phyloP scores from a whole-genome alignment of 2,329 filamentous ascomycete species.

The Botrytis medusae region DNA sequence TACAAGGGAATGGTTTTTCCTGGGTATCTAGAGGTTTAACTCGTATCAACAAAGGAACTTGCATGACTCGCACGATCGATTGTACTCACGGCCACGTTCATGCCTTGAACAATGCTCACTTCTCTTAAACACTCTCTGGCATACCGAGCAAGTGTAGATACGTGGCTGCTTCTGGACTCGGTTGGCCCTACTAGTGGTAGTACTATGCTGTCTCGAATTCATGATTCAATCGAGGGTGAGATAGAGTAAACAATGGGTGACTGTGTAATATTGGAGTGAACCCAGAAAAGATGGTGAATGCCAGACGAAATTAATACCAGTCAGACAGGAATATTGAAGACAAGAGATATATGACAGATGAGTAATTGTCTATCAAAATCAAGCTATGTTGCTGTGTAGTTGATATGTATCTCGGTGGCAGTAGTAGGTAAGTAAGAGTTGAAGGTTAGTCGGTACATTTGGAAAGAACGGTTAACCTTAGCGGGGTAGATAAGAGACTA shows the following conservation, averaged over 20 bases:
- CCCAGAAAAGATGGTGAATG: background rate
- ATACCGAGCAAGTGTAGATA: constrained; percentile 23
- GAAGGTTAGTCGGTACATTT: constrained; percentile 6
- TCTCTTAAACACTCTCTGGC: constrained; percentile 18
- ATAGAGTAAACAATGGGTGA: background rate
- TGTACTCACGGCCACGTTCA: constrained; percentile 23
- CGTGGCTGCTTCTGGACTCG: constrained; percentile 20
- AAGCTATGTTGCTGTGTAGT: background rate
- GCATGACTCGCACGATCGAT: background rate
- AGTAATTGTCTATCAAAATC: background rate
- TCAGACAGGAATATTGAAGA: background rate
- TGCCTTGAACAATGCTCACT: constrained; percentile 24
- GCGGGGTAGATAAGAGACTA: constrained; percentile 17
- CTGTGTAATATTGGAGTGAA: background rate
- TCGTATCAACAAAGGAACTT: constrained; percentile 15
- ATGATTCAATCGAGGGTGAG: constrained; percentile 13
- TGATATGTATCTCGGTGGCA: background rate
- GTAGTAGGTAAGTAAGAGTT: background rate
- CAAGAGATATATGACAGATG: background rate
- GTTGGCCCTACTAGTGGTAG: constrained; percentile 9
- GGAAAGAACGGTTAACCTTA: constrained; percentile 17
- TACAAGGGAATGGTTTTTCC: constrained; percentile 23
- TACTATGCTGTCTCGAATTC: constrained; percentile 22
- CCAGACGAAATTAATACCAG: background rate
- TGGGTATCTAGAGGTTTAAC: constrained; percentile 18